Base-by-base conservation (phyloP, 2,329 filamentous ascomycete species). In the Aspergillus sergii region DNA sequence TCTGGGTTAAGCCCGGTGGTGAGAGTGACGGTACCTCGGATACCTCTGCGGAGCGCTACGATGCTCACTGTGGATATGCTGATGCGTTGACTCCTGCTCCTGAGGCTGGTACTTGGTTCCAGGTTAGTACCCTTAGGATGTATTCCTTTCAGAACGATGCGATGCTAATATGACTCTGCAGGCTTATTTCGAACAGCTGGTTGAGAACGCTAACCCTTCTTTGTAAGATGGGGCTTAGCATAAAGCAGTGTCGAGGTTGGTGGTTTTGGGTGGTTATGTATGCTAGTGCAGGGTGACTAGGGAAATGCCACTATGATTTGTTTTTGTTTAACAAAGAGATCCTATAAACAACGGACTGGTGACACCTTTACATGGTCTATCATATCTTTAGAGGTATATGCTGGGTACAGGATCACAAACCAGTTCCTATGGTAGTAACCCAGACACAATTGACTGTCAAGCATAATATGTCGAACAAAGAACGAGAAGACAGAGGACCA, bases 1-100 rank as follows among this genome's bases (percentile, higher is more conserved):
- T 90, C 62, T 91, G 89, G 89, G 80, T 90, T 69, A 91, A 91
- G 83, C 89, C 89, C 5, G 89, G 89, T 66, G 83, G 82, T 59
- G 83, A 85, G 73, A 80, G 78, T 60, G 83, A 85, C 62, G 83
- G 82, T 61, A 84, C 82, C 43, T 83, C 80, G 41, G 76, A 86
- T 70, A 80, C 77, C 45, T 76, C 69, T 39, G 81, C 86, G 11
- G 66, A 76, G 23, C 83, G 84, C 58, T 88, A 85, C 72, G 85
- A 88, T 71, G 75, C 76, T 57, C 79, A 85, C 75, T 89, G 87
- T 65, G 86, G 86, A 32, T 76, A 80, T 10, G 66, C 76, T 1
- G 83, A 85, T 68, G 78, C 88, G 1, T 78, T 90, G 46, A 75
- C 86, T 75, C 89, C 89, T 2, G 88, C 89, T 1, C 89, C 89